Evolutionary conservation across 345 rosid species (phyloP).

Genomic region (Populus deltoides): DNA sequence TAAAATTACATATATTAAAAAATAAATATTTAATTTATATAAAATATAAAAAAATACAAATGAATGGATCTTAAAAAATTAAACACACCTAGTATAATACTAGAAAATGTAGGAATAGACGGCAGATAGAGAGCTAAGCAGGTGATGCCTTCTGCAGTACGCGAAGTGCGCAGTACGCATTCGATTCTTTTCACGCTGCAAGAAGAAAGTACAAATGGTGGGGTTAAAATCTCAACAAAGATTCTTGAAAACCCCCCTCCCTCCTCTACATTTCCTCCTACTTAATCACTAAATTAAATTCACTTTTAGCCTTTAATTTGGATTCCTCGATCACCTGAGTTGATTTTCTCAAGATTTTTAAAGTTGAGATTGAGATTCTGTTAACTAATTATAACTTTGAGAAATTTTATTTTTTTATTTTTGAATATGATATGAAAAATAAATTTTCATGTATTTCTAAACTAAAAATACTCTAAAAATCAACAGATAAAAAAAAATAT

Average conservation of each 20-base stretch:
- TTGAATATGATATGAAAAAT: too few species aligned
- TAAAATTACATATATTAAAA: fast-evolving
- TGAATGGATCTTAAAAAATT: too few species aligned
- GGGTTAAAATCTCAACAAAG: slow-evolving; percentile 4
- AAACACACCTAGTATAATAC: too few species aligned
- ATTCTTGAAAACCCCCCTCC: neutral
- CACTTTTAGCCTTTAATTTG: neutral
- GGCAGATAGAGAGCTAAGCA: neutral
- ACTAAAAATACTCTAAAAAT: too few species aligned
- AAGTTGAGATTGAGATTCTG: too few species aligned
- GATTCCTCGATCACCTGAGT: neutral
- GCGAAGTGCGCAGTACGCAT: slow-evolving; percentile 56
- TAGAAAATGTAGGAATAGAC: neutral
- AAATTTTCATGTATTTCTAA: too few species aligned
- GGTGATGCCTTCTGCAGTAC: slow-evolving; percentile 31
- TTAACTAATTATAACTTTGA: too few species aligned
- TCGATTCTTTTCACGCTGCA: slow-evolving; percentile 26
- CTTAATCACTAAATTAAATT: neutral
- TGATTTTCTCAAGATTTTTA: too few species aligned
- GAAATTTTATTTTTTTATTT: too few species aligned
- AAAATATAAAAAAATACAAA: too few species aligned
- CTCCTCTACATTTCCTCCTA: neutral
- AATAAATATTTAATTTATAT: too few species aligned
- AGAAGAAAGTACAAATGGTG: neutral
- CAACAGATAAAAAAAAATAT: too few species aligned